Evolutionary conservation across 768 basidiomycete genomes (phyloP), one percentile per base, ranked within the genome.

Genomic region (Boletus reticulatus): DNA sequence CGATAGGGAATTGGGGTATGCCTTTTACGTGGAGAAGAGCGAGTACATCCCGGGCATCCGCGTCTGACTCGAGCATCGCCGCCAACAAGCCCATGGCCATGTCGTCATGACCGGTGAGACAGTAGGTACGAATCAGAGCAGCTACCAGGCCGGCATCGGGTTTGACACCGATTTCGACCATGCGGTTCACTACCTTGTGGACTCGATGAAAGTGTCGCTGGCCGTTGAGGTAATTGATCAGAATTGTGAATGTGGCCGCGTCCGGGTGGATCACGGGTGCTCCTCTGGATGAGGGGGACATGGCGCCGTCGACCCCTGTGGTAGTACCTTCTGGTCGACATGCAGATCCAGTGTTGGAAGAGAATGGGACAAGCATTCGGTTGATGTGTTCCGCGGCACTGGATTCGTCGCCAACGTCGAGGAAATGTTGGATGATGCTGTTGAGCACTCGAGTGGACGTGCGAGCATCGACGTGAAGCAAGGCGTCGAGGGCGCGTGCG

Each of bases 401-500:
- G 38, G 67, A 42, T 49, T 82, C 54, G 70, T 91, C 83, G 62
- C 74, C 69, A 31, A 73, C 66, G 63, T 86, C 84, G 39, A 92
- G 66, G 43, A 80, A 76, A 39, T 84, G 76, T 58, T 81, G 81
- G 43, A 90, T 75, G n/a, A 92, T 72, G 56, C 78, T 78, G 76
- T 92, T 92, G 67, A 92, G 65, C n/a, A 84, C 76, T 29, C 70
- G 67, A n/a, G 83, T 81, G 39, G 81, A 77, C 2, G 72, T 70
- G 4, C 59, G 68, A 14, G 60, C 62, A 56, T 74, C 72, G 55
- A 84, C 66, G 22, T 71, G 63, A 37, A 62, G 71, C 41, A 92
- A 64, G 27, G 73, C 73, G 32, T 75, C 72, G 55, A 88, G 62
- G 2, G 83, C 81, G 49, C 75, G 77, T 41, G 72, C 67, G 61